These are phyloP conservation scores for Rachicladosporium sp. DNA, from an alignment of 2,329 filamentous ascomycete species.

Conservation along the genomic window DNA sequence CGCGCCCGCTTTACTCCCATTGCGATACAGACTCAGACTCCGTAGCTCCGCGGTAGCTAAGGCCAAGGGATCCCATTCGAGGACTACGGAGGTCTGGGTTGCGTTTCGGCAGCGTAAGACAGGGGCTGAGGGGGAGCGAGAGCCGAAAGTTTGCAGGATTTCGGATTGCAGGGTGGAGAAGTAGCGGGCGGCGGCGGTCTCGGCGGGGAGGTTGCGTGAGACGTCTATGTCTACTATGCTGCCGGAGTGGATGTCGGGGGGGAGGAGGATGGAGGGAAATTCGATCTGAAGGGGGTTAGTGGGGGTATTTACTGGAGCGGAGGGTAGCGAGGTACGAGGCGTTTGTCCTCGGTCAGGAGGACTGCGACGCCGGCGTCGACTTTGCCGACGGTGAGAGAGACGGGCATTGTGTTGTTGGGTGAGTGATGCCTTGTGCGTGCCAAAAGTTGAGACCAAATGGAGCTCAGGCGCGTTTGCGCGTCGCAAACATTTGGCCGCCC, in stretches of 20 bases:
- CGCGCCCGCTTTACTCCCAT: constrained; percentile 90
- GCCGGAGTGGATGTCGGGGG: constrained; percentile 86
- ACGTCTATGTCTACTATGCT: constrained; percentile 98
- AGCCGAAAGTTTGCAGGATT: constrained; percentile 79
- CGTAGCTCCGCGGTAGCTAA: constrained; percentile 85
- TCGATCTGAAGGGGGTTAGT: constrained; percentile 57
- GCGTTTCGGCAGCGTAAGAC: constrained; percentile 86
- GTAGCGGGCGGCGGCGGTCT: constrained; percentile 57
- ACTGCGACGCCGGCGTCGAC: constrained; percentile 98
- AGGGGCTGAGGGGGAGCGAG: constrained; percentile 62
- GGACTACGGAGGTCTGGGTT: constrained; percentile 93
- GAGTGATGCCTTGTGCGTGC: background rate
- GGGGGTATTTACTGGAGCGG: background rate
- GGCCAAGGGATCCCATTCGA: constrained; percentile 94
- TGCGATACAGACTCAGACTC: constrained; percentile 82
- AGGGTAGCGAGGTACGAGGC: constrained; percentile 50
- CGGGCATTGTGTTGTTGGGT: constrained; percentile 59
- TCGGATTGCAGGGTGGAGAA: constrained; percentile 80
- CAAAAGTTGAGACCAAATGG: too few species aligned
- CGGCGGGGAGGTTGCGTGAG: constrained; percentile 69
- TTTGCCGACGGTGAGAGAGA: constrained; percentile 97
- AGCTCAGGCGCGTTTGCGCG: too few species aligned
- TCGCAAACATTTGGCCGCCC: too few species aligned
- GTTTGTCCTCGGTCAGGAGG: constrained; percentile 89
- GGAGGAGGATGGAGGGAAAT: constrained; percentile 93